Base-by-base conservation (phyloP, 768 basidiomycete genomes). In the Phlebiopsis gigantea region DNA sequence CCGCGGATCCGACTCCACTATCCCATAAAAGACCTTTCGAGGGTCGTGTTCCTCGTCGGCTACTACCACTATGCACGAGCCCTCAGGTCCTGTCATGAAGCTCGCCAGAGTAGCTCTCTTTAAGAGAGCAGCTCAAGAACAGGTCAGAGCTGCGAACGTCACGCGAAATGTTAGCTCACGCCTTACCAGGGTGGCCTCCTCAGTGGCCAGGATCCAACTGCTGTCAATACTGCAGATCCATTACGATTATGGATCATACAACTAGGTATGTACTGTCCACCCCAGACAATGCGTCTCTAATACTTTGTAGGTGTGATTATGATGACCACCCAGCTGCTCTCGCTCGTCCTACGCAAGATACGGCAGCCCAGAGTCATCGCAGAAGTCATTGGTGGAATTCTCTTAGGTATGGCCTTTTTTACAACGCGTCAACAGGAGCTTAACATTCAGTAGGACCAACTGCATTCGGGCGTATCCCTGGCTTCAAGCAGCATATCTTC, bases 331-430 rank as follows among this genome's bases (percentile, higher is more conserved):
- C 89, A 88, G 65, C 60, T 90, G 21, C 80, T 94, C n/a, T 81
- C 85, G 1, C 78, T 93, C 15, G 75, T 69, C 2, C 76, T 98
- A 34, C 75, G 81, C n/a, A 88, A 79, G 68, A 72, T 96, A 30
- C 79, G 80, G 22, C 96, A 98, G 63, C 96, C 96, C 4, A 87
- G 82, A 65, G 89, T 91, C 46, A 90, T 90, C 25, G 85, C 88
- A 5, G 89, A 91, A 59, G 83, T 96, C 25, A 72, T 97, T 31
- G 93, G 90, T 4, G 95, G 96, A 7, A 93, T 98, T 60, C 63
- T 98, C n/a, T 78, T 96, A 12, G 89, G 89, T 76, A 71, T 66
- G 63, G 62, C 12, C 7, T 17, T 24, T 7, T 50, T 25, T 25
- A 3, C 45, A 29, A 12, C 44, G 41, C 53, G 19, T 39, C 34